A percentile compares a stretch with the other conserved stretches of the same genome.
These are phyloP conservation scores for Eutypa lata DNA, from an alignment of 2,329 filamentous ascomycete genomes.

Conservation along the genomic window DNA sequence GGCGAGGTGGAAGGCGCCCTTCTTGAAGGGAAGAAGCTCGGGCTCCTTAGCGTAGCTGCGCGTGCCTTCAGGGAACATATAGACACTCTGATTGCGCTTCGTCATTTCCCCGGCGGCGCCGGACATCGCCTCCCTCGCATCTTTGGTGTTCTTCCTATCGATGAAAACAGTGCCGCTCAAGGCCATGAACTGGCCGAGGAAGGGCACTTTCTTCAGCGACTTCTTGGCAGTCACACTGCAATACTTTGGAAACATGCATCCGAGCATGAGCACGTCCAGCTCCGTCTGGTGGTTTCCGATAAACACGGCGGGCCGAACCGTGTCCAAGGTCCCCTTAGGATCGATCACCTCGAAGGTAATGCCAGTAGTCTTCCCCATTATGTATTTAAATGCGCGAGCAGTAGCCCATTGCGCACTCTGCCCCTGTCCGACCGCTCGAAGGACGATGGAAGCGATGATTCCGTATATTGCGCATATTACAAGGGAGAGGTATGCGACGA, in stretches of 20 bases:
- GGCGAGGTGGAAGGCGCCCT: constrained; percentile 95
- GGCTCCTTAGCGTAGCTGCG: constrained; percentile 83
- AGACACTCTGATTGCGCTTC: constrained; percentile 69
- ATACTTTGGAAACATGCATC: constrained; percentile 83
- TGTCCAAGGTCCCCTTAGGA: constrained; percentile 58
- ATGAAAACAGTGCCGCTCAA: constrained; percentile 92
- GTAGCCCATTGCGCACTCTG: constrained; percentile 83
- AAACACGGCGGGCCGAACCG: constrained; percentile 78
- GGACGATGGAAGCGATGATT: constrained; percentile 66
- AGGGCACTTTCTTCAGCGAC: constrained; percentile 71
- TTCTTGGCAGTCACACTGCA: constrained; percentile 93
- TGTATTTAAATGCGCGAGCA: constrained; percentile 74
- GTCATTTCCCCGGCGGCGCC: constrained; percentile 79
- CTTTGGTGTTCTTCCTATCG: constrained; percentile 80
- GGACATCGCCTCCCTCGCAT: constrained; percentile 81
- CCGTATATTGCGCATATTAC: constrained; percentile 66
- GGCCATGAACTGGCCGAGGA: constrained; percentile 93
- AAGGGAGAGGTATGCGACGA: constrained; percentile 64
- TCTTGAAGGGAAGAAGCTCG: constrained; percentile 90
- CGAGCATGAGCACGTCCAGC: constrained; percentile 90
- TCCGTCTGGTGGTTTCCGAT: constrained; percentile 96
- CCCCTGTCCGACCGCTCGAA: constrained; percentile 69
- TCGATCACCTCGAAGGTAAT: constrained; percentile 75
- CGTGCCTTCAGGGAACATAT: constrained; percentile 90
- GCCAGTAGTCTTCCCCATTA: constrained; percentile 73